Conservation (phyloP, 2,329 filamentous ascomycete species). For the Clonostachys solani region DNA sequence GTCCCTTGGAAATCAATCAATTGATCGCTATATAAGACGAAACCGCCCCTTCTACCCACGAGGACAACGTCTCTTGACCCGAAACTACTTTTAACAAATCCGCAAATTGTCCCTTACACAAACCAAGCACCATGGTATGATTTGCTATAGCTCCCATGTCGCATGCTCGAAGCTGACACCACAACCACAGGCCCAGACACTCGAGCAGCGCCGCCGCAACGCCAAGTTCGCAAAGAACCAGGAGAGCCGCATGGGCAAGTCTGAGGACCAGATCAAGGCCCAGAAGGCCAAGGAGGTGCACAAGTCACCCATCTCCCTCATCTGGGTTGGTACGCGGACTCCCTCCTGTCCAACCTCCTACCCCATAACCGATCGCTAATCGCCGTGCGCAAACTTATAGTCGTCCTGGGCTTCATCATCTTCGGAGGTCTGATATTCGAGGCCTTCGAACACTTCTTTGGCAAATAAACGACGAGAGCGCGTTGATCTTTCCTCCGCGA, state of each 20-base stretch:
- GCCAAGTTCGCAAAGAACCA: slow-evolving; percentile 72
- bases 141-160: no score
- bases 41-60: no score
- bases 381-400: slow-evolving; percentile 21
- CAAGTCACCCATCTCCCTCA: slow-evolving; percentile 60
- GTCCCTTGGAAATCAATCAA: no score
- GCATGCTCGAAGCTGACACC: no score
- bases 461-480: slow-evolving; percentile 9
- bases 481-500: no score
- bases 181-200: slow-evolving; percentile 67
- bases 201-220: slow-evolving; percentile 77
- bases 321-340: slow-evolving; percentile 55
- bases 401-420: slow-evolving; percentile 54
- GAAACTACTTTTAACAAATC: no score
- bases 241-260: slow-evolving; percentile 71
- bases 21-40: no score
- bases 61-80: no score
- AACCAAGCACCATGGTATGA: no score
- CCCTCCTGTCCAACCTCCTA: neutral
- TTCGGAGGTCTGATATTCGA: slow-evolving; percentile 59
- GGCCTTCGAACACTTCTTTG: slow-evolving; percentile 48
- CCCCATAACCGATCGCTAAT: neutral
- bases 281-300: slow-evolving; percentile 48
- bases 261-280: slow-evolving; percentile 55
- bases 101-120: no score